Percentiles rank a stretch among this genome's conserved stretches.
phyloP scores from a whole-genome alignment of 345 rosid genomes.

The Luvunga scandens region DNA sequence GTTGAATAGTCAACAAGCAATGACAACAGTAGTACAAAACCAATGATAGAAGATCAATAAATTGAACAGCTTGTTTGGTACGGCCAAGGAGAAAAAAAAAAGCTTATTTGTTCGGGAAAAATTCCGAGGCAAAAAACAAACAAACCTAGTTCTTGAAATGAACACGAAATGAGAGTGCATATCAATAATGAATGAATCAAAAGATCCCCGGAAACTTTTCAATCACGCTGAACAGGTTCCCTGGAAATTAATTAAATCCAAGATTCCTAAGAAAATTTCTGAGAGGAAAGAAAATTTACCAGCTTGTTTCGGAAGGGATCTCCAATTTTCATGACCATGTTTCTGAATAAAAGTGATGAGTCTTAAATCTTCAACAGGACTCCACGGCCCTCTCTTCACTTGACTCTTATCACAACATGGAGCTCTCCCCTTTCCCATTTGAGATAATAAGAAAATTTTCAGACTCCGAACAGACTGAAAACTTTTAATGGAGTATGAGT shows the following conservation, averaged over 20 bases:
- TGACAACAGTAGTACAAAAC: background rate
- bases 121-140: background rate
- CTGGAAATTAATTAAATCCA: background rate
- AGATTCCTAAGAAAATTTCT: background rate
- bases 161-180: background rate
- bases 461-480: background rate
- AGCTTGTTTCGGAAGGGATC: conserved; percentile 88
- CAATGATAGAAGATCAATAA: background rate
- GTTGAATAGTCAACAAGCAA: background rate
- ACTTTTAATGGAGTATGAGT: background rate
- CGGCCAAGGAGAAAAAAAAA: no score
- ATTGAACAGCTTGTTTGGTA: no score
- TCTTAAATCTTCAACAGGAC: conserved; percentile 76
- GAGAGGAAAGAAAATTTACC: conserved; percentile 37
- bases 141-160: background rate
- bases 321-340: conserved; percentile 90
- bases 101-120: background rate
- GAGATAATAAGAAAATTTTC: background rate
- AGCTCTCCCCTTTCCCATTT: conserved; percentile 84
- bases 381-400: conserved; percentile 98
- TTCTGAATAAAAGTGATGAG: conserved; percentile 78
- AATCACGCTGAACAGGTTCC: background rate
- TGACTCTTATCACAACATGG: conserved; percentile 84
- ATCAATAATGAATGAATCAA: background rate
- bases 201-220: background rate